These are phyloP conservation scores for Cadophora malorum DNA, from an alignment of 2,329 filamentous ascomycete species.

Conservation along the genomic window DNA sequence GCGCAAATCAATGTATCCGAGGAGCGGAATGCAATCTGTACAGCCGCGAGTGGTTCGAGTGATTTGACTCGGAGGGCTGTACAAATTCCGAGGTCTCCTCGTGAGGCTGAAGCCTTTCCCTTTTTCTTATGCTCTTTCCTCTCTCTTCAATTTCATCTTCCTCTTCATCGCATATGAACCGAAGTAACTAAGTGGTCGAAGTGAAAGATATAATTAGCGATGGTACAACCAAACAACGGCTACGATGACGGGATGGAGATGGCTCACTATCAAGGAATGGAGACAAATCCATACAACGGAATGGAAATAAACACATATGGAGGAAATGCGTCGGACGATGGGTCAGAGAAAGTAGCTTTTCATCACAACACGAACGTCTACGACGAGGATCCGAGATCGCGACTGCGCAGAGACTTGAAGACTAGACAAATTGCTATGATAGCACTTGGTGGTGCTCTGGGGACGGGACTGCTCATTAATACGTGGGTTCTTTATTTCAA, in stretches of 20 bases:
- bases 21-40: conserved; percentile 9
- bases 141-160: not conserved
- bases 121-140: not conserved
- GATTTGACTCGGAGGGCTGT: conserved; percentile 13
- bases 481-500: conserved; percentile 46
- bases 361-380: conserved; percentile 28
- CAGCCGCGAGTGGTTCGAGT: not conserved
- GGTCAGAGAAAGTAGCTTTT: conserved; percentile 31
- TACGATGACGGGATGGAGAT: conserved; percentile 29
- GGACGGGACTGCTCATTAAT: conserved; percentile 71
- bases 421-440: conserved; percentile 66
- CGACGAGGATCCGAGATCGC: conserved; percentile 38
- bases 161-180: not conserved
- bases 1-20: conserved; percentile 6
- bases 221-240: conserved; percentile 18
- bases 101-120: conserved; percentile 21
- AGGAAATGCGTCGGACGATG: conserved; percentile 27
- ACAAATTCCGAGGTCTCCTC: conserved; percentile 13
- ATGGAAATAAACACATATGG: conserved; percentile 30
- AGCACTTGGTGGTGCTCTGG: conserved; percentile 72
- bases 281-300: conserved; percentile 26
- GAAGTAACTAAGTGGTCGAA: not conserved
- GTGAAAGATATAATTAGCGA: not conserved
- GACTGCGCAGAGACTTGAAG: conserved; percentile 58
- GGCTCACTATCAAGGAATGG: conserved; percentile 30